Evolutionary conservation across 805 yeast species (phyloP), one percentile per base, ranked within the genome.

Genomic region (Clavispora phyllophila): DNA sequence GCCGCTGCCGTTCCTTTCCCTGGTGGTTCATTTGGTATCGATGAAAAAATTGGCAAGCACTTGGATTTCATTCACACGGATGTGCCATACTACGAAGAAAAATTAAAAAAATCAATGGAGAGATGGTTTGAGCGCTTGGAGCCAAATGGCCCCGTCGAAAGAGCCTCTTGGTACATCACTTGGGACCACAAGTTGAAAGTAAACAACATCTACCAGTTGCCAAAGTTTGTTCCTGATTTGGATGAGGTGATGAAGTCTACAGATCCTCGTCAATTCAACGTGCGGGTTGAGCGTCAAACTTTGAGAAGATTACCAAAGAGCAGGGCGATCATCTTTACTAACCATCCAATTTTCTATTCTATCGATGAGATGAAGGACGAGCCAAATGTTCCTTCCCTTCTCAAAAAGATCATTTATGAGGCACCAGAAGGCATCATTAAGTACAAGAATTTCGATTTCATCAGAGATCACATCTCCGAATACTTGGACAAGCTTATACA

Each of bases 1-100:
- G 90, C 87, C 1, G 88, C 85, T 4, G 87, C 84, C 1, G 89
- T 83, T 29, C 87, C 88, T 5, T 82, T 83, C 59, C 88, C 89
- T 3, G 90, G 90, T 37, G 89, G 89, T 4, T 77, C 82, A 1
- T 83, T 84, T 61, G 83, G 82, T 42, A 77, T 83, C 42, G 58
- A 68, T 50, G 55, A 72, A 44, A 83, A 82, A 50, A 51, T 84
- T 37, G 89, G 89, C 17, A 73, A 70, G 53, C 75, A 73, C 41
- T 60, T 83, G 37, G 87, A 83, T 59, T 66, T 70, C 10, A 84
- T 84, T 47, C 89, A 84, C 52, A 71, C 71, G 10, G 80, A 73
- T 6, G 90, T 83, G 43, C 90, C 90, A 4, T 81, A 82, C 58
- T 83, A 83, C 54, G 70, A 78, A 51, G 78, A 76, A 41, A 82